phyloP scores from a whole-genome alignment of 2,329 filamentous ascomycete genomes.

The Curvularia verruculosa region DNA sequence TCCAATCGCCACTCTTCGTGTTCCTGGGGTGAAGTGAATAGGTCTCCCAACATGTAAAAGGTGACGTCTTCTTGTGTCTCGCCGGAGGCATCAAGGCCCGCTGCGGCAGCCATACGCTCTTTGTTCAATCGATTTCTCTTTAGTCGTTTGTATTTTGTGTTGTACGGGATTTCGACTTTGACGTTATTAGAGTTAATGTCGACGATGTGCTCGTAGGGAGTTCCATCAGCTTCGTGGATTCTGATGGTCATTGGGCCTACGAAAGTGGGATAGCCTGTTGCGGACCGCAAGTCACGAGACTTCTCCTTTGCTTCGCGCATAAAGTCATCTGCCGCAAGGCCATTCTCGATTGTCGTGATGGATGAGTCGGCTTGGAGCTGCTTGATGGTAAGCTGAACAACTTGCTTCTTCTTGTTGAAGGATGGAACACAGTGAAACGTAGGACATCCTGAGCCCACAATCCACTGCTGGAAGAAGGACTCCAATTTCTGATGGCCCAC shows the following conservation, averaged over 20 bases:
- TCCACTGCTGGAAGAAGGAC: conserved; percentile 92
- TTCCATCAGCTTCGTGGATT: conserved; percentile 97
- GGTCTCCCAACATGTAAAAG: conserved; percentile 90
- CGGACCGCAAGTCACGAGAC: conserved; percentile 70
- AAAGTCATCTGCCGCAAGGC: conserved; percentile 75
- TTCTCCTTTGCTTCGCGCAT: conserved; percentile 84
- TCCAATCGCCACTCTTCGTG: conserved; percentile 80
- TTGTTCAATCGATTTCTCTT: conserved; percentile 86
- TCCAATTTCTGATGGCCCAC: conserved; percentile 86
- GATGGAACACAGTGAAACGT: conserved; percentile 83
- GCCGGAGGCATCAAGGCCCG: conserved; percentile 65
- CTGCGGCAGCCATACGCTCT: conserved; percentile 71
- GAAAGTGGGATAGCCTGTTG: conserved; percentile 77
- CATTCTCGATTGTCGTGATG: conserved; percentile 33
- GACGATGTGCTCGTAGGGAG: conserved; percentile 96
- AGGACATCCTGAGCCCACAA: conserved; percentile 86
- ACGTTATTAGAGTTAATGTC: conserved; percentile 88
- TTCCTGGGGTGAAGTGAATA: conserved; percentile 82
- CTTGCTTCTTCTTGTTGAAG: conserved; percentile 97
- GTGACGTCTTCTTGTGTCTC: conserved; percentile 78
- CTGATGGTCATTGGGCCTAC: conserved; percentile 97
- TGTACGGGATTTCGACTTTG: conserved; percentile 94
- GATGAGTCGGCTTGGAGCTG: conserved; percentile 59
- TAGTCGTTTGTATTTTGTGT: conserved; percentile 97
- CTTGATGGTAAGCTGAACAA: conserved; percentile 86